These are phyloP conservation scores for Diaporthe caulivora DNA, from an alignment of 2,329 filamentous ascomycete genomes.

Conservation along the genomic window DNA sequence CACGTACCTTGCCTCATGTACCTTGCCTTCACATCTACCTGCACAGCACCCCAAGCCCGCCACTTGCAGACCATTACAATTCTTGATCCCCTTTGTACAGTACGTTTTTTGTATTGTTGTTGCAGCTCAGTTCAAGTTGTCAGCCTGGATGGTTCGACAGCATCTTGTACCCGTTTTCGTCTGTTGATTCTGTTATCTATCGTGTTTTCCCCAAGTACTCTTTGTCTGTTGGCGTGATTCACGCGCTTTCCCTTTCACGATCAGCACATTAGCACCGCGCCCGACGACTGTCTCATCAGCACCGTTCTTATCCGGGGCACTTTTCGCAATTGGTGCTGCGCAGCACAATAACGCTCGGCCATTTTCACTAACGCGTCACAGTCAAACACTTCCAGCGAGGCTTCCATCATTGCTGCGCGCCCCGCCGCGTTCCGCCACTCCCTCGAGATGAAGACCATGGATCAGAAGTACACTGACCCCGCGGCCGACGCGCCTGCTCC, in stretches of 20 bases:
- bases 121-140: constrained; percentile 7
- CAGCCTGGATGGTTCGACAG: neutral
- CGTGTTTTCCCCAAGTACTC: constrained; percentile 69
- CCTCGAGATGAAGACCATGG: constrained; percentile 61
- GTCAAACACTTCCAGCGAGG: constrained; percentile 54
- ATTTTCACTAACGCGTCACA: constrained; percentile 52
- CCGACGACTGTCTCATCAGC: constrained; percentile 73
- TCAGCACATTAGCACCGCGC: constrained; percentile 44
- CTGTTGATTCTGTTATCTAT: constrained; percentile 37
- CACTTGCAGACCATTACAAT: neutral
- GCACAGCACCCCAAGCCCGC: neutral
- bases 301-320: constrained; percentile 74
- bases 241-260: constrained; percentile 79
- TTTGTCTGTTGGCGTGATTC: constrained; percentile 83
- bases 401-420: constrained; percentile 61
- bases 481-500: constrained; percentile 57
- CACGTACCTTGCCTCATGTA: neutral
- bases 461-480: constrained; percentile 63
- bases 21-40: neutral
- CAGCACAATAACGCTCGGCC: constrained; percentile 53
- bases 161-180: constrained; percentile 19
- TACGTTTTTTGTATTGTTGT: constrained; percentile 13
- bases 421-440: constrained; percentile 68
- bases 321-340: constrained; percentile 57
- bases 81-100: constrained; percentile 15